Conservation (phyloP, 139 green algal genomes). For the Astrephomene gubernaculifera region DNA sequence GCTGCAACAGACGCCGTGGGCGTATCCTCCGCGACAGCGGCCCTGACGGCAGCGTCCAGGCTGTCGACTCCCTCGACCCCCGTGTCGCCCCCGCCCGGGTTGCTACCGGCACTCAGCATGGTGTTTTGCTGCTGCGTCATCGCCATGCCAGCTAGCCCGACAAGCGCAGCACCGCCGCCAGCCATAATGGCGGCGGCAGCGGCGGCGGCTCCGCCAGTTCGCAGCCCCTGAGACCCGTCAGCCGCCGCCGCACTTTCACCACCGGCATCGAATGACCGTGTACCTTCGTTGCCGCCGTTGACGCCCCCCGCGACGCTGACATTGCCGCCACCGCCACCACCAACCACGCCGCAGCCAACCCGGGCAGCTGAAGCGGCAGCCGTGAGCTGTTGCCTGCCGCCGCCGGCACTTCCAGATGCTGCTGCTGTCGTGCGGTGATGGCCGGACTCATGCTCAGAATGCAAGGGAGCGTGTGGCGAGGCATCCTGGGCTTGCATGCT, state of each 20-base stretch:
- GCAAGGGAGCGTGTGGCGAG: conserved; percentile 13
- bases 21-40: background rate
- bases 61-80: background rate
- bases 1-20: conserved; percentile 8
- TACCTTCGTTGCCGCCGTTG: too few relatives aligned
- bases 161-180: background rate
- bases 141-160: background rate
- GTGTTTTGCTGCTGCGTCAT: too few relatives aligned
- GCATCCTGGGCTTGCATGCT: conserved; percentile 10
- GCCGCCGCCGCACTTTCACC: background rate
- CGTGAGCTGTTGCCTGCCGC: background rate
- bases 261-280: background rate
- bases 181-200: background rate
- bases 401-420: background rate
- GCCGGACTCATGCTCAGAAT: conserved; percentile 17
- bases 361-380: conserved; percentile 1
- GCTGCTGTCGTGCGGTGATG: background rate
- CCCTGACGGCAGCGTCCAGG: background rate
- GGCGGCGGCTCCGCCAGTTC: background rate
- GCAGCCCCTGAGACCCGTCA: background rate
- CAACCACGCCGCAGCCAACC: too few relatives aligned
- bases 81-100: background rate
- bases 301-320: background rate
- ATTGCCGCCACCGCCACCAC: background rate
- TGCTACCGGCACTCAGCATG: conserved; percentile 1